A percentile compares a stretch with the other conserved stretches of the same genome.
These are phyloP conservation scores for Hymenotorrendiella dingleyae DNA, from an alignment of 2,329 filamentous ascomycete genomes.

Conservation along the genomic window DNA sequence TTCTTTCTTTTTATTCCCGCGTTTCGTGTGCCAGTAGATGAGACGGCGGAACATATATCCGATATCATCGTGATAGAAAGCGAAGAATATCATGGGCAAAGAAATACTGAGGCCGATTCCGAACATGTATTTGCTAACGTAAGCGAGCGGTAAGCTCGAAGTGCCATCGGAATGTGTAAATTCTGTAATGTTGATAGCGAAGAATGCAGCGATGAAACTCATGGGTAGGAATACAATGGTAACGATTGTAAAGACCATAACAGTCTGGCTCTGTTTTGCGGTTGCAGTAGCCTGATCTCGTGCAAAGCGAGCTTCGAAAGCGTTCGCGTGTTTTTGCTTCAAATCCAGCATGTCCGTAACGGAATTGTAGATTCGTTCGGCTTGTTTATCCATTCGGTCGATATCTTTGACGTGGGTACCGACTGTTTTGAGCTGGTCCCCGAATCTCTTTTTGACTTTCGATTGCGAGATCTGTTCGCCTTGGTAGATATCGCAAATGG, in stretches of 20 bases:
- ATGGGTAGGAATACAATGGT: slow-evolving; percentile 30
- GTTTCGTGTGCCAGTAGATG: not conserved
- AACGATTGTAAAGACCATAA: slow-evolving; percentile 31
- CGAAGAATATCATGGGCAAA: slow-evolving; percentile 22
- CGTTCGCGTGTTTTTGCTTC: slow-evolving; percentile 27
- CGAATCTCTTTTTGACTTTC: slow-evolving; percentile 21
- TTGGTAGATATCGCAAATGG: slow-evolving; percentile 22
- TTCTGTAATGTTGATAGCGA: slow-evolving; percentile 23
- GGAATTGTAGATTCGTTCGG: slow-evolving; percentile 66
- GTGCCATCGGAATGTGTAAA: slow-evolving; percentile 11
- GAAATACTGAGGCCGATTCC: slow-evolving; percentile 24
- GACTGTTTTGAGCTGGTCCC: slow-evolving; percentile 18
- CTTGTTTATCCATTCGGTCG: slow-evolving; percentile 71
- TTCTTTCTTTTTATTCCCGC: not conserved
- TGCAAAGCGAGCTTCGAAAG: slow-evolving; percentile 26
- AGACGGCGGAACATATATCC: slow-evolving; percentile 8
- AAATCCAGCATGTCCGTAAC: slow-evolving; percentile 59
- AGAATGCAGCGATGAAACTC: slow-evolving; percentile 24
- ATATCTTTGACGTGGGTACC: slow-evolving; percentile 22
- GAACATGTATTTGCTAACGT: slow-evolving; percentile 26
- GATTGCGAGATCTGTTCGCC: slow-evolving; percentile 16
- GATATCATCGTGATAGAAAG: slow-evolving; percentile 22
- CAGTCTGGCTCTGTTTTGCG: slow-evolving; percentile 26
- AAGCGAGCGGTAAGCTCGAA: slow-evolving; percentile 15
- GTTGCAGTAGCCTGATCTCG: slow-evolving; percentile 24